phyloP scores from a whole-genome alignment of 257 asterid genomes.

The Dorcoceras hygrometricum region DNA sequence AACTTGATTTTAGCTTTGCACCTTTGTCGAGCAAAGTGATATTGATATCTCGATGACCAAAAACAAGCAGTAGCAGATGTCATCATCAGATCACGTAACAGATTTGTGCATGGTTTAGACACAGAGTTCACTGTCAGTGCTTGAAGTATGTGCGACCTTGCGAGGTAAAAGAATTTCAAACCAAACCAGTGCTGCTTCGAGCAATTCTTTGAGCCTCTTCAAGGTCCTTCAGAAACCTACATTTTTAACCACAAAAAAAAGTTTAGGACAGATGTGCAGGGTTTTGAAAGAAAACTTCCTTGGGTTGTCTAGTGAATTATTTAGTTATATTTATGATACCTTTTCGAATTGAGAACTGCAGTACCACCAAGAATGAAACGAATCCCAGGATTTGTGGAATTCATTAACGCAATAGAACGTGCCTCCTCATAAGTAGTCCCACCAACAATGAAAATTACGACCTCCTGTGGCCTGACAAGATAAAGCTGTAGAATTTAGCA shows the following conservation, averaged over 20 bases:
- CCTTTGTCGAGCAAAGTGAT: too few species aligned
- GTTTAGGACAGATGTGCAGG: constrained; percentile 2
- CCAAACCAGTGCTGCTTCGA: constrained; percentile 56
- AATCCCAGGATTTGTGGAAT: constrained; percentile 74
- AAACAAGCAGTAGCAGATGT: too few species aligned
- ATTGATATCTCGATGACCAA: too few species aligned
- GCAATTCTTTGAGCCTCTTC: constrained; percentile 91
- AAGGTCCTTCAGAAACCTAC: constrained; percentile 84
- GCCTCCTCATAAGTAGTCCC: constrained; percentile 99
- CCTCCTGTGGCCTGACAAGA: constrained; percentile 82
- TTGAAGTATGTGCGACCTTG: too few species aligned
- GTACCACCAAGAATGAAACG: constrained; percentile 97
- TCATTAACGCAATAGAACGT: constrained; percentile 75
- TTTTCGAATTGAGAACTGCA: constrained; percentile 75
- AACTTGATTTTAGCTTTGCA: too few species aligned
- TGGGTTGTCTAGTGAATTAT: background rate
- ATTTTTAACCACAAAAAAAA: constrained; percentile 7
- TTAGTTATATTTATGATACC: constrained; percentile 34
- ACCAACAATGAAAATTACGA: constrained; percentile 80
- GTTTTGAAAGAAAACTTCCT: background rate
- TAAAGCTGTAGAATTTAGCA: constrained; percentile 15
- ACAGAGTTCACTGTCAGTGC: too few species aligned
- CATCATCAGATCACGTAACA: too few species aligned
- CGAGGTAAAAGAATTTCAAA: too few species aligned
- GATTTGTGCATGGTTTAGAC: too few species aligned